Evolutionary conservation across 768 basidiomycete species (phyloP).

Genomic region (Trametopsis cervina): DNA sequence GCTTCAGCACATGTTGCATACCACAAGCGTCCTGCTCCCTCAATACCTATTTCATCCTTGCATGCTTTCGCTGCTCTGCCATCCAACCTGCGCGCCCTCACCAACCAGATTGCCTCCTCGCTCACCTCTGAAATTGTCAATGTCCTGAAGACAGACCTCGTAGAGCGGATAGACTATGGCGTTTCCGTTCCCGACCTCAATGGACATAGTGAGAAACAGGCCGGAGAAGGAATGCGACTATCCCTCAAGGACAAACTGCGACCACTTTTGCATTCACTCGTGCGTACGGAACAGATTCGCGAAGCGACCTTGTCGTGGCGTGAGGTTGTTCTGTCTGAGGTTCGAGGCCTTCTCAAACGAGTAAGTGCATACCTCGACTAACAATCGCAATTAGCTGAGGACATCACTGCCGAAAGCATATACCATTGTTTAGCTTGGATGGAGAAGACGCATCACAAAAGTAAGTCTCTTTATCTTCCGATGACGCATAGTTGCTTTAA

Average conservation of each 20-base stretch:
- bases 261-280: constrained; percentile 72
- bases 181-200: constrained; percentile 4
- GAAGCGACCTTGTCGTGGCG: constrained; percentile 67
- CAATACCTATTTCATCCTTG: constrained; percentile 60
- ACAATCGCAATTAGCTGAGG: neutral
- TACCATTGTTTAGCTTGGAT: constrained; percentile 50
- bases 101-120: constrained; percentile 68
- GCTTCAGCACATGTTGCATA: neutral
- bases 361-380: constrained; percentile 34
- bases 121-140: constrained; percentile 74
- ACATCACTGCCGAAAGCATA: constrained; percentile 32
- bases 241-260: constrained; percentile 56
- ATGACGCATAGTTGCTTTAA: neutral
- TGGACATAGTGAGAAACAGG: neutral
- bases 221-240: constrained; percentile 28
- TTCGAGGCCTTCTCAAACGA: constrained; percentile 49
- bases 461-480: neutral
- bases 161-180: constrained; percentile 38
- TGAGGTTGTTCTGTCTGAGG: constrained; percentile 55
- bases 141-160: constrained; percentile 60
- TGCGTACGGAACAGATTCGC: constrained; percentile 63
- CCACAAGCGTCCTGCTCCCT: constrained; percentile 16
- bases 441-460: neutral
- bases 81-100: constrained; percentile 59
- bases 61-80: constrained; percentile 73